Evolutionary conservation across 441 rosid genomes (phyloP), one percentile per base, ranked within the genome.

Genomic region (Sinapis alba): DNA sequence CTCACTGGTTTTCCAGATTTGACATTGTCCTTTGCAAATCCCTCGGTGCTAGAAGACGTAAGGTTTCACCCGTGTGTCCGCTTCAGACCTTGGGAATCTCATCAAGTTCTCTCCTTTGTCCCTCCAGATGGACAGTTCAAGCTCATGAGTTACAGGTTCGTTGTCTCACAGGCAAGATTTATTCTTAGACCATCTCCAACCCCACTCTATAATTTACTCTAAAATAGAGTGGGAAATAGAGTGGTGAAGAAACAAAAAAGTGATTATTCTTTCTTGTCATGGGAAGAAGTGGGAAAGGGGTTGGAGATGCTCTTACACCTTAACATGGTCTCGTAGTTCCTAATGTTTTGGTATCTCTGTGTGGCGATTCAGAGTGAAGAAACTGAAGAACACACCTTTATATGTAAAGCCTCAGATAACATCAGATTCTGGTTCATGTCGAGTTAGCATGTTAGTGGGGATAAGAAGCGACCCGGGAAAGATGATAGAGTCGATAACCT

Each of bases 81-180:
- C 15, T 93, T 85, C 80, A 88, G 92, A 59, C 97, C 94, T 8
- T 90, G 99, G 99, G 98, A 93, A 68, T 87, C 98, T 32, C 88
- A 87, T 85, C 98, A 93, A 80, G 78, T 91, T 73, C 85, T 96
- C 56, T 91, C 99, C 32, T 96, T 96, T 83, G 91, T 96, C 50
- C 99, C 99, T 79, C 98, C 99, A 56, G 99, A 96, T 82, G 98
- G 99, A 66, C 86, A 82, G 74, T 95, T 95, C 81, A 93, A 84
- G 85, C 98, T 93, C 82, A 91, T 95, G 98, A 91, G 90, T 84
- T 95, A 95, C 90, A 93, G 98, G 82, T n/a, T n/a, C n/a, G n/a
- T n/a, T n/a, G n/a, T n/a, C n/a, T n/a, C n/a, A n/a, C n/a, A n/a
- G n/a, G n/a, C n/a, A n/a, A n/a, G n/a, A n/a, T n/a, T n/a, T n/a